These are phyloP conservation scores for Capronia coronata DNA, from an alignment of 2,329 filamentous ascomycete species.

Conservation along the genomic window DNA sequence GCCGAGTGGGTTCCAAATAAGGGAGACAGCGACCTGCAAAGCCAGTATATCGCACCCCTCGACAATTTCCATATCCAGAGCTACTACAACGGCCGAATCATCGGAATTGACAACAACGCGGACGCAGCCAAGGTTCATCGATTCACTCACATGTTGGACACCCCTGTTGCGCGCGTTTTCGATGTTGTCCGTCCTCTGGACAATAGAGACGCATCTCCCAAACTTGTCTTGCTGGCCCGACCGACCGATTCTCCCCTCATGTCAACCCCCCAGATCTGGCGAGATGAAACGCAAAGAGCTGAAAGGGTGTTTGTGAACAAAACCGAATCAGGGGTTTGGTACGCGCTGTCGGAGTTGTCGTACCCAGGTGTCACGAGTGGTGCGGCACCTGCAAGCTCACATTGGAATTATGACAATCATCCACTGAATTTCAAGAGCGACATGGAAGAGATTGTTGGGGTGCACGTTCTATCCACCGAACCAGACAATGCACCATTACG, in stretches of 20 bases:
- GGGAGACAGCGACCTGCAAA: conserved; percentile 76
- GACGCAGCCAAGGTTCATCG: conserved; percentile 34
- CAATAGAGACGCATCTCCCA: conserved; percentile 55
- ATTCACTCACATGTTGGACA: conserved; percentile 64
- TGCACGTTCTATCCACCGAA: conserved; percentile 56
- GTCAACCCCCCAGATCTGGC: conserved; percentile 15
- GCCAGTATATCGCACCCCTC: conserved; percentile 71
- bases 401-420: conserved; percentile 23
- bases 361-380: conserved; percentile 80
- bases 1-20: conserved; percentile 94
- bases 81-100: conserved; percentile 74
- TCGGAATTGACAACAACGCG: conserved; percentile 66
- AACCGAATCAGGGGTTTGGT: conserved; percentile 84
- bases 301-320: conserved; percentile 77
- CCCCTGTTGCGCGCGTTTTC: conserved; percentile 80
- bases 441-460: conserved; percentile 53
- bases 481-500: conserved; percentile 47
- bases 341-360: conserved; percentile 76
- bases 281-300: conserved; percentile 44
- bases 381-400: conserved; percentile 45
- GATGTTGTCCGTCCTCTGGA: conserved; percentile 73
- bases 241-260: conserved; percentile 57
- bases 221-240: conserved; percentile 80
- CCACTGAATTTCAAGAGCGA: conserved; percentile 23
- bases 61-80: conserved; percentile 87